These are phyloP conservation scores for Gelatoporia subvermispora DNA, from an alignment of 768 basidiomycete species.

Conservation along the genomic window DNA sequence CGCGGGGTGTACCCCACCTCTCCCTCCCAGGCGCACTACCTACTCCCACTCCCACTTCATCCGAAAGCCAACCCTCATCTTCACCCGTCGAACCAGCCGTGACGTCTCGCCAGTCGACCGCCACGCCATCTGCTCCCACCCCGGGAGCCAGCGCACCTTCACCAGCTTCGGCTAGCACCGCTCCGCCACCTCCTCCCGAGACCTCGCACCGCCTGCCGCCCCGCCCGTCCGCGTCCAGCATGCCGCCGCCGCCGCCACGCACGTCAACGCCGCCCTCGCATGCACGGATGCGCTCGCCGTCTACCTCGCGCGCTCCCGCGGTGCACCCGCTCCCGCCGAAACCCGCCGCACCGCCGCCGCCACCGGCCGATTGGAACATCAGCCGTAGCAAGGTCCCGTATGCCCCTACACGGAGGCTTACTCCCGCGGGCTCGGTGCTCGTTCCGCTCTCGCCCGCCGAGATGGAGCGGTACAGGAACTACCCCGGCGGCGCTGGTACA, in stretches of 20 bases:
- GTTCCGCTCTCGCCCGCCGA: slow-evolving; percentile 61
- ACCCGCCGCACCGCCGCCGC: slow-evolving; percentile 12
- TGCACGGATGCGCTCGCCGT: background rate
- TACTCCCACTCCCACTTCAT: no score
- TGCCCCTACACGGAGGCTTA: slow-evolving; percentile 55
- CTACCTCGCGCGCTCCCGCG: no score
- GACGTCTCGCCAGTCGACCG: slow-evolving; percentile 4
- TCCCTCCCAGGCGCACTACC: slow-evolving; percentile 9
- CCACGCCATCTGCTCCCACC: background rate
- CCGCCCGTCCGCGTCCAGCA: slow-evolving; percentile 8
- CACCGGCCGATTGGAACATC: slow-evolving; percentile 8
- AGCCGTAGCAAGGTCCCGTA: slow-evolving; percentile 43
- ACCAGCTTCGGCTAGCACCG: background rate
- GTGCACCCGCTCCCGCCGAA: slow-evolving; percentile 9
- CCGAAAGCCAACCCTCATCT: slow-evolving; percentile 7
- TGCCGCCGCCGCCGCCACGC: slow-evolving; percentile 8
- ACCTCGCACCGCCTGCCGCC: slow-evolving; percentile 3
- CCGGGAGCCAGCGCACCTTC: slow-evolving; percentile 3
- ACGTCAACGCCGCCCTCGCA: slow-evolving; percentile 7
- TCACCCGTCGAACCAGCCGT: slow-evolving; percentile 11
- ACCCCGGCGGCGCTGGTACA: slow-evolving; percentile 49
- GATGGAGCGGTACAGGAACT: slow-evolving; percentile 52
- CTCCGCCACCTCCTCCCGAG: slow-evolving; percentile 14
- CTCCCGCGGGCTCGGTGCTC: slow-evolving; percentile 58
- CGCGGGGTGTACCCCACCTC: background rate